Evolutionary conservation across 2,329 filamentous ascomycete genomes (phyloP).

Genomic region (Bimuria novae-zelandiae): DNA sequence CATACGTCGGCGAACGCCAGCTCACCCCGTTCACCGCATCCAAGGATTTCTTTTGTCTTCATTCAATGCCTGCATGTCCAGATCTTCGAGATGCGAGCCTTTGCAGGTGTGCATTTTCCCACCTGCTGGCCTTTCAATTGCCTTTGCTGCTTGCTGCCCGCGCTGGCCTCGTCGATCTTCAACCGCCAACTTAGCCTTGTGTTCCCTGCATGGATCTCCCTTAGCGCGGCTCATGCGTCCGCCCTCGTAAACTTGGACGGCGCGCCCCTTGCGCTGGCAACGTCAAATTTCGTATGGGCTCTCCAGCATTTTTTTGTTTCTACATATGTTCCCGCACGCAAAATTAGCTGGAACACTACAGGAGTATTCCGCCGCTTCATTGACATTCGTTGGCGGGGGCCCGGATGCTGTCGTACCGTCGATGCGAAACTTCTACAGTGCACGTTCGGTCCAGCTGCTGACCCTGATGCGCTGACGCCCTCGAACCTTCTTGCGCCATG

Average conservation of each 20-base stretch:
- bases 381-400: too few relatives aligned
- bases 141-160: not conserved
- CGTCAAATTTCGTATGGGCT: not conserved
- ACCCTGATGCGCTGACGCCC: conserved; percentile 2
- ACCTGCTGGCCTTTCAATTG: not conserved
- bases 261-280: conserved; percentile 6
- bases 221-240: conserved; percentile 11
- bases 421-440: conserved; percentile 6
- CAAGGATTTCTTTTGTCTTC: not conserved
- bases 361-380: too few relatives aligned
- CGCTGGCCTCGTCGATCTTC: conserved; percentile 11
- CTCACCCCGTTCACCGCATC: not conserved
- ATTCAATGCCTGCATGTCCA: not conserved
- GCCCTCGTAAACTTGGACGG: conserved; percentile 6
- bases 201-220: conserved; percentile 14
- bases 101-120: not conserved
- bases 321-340: too few relatives aligned
- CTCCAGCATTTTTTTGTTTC: not conserved
- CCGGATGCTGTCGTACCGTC: conserved; percentile 8
- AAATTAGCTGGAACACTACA: too few relatives aligned
- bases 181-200: conserved; percentile 9
- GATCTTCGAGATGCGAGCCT: not conserved
- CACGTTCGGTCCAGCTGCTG: not conserved
- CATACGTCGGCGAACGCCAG: not conserved
- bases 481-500: conserved; percentile 1